These are phyloP conservation scores for Puccinia triticina DNA, from an alignment of 1,284 basidiomycete genomes.

Conservation along the genomic window DNA sequence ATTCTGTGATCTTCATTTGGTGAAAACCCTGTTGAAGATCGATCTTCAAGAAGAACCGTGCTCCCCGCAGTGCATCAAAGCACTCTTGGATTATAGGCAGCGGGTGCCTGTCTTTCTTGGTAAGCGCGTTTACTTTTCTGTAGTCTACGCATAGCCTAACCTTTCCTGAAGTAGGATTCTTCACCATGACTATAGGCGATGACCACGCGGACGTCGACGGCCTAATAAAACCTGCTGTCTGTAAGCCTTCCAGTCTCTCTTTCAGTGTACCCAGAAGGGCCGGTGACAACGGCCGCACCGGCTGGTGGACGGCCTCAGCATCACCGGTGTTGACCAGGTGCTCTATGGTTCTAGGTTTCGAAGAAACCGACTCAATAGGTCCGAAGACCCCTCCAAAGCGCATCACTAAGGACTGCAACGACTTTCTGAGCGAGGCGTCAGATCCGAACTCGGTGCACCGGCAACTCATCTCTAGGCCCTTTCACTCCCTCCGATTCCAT, in stretches of 20 bases:
- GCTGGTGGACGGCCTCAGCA: not conserved
- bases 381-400: not conserved
- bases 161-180: conserved; percentile 11
- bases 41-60: conserved; percentile 9
- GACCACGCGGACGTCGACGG: conserved; percentile 4
- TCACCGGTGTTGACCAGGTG: conserved; percentile 9
- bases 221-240: conserved; percentile 1
- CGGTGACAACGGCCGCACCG: conserved; percentile 9
- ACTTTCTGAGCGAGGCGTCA: not conserved
- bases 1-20: conserved; percentile 3
- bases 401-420: not conserved
- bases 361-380: not conserved
- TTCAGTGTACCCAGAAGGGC: not conserved
- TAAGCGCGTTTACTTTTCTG: not conserved
- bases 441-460: not conserved
- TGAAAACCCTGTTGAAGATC: conserved; percentile 17
- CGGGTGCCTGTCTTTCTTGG: conserved; percentile 6
- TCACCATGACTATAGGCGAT: not conserved
- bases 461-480: too few relatives aligned
- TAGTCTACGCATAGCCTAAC: conserved; percentile 9
- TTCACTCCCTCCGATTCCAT: conserved; percentile 20
- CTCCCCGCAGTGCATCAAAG: not conserved
- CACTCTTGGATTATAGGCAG: conserved; percentile 18
- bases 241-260: not conserved
- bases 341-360: not conserved